Conservation (phyloP, 495 filamentous ascomycete species). For the Penicillium atrosanguineum region DNA sequence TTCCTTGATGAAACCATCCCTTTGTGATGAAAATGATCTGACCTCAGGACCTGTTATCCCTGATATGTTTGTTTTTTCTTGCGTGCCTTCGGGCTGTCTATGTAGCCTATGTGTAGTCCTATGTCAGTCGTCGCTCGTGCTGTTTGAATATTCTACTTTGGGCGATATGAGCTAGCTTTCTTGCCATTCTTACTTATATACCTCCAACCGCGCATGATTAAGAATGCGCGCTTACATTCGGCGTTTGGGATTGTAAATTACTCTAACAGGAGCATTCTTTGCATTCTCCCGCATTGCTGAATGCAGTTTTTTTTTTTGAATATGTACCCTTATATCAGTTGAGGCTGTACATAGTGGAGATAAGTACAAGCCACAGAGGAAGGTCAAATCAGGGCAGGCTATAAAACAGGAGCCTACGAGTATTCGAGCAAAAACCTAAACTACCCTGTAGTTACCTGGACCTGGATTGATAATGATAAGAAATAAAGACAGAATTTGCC, state of each 20-base stretch:
- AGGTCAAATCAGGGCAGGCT: conserved; percentile 3
- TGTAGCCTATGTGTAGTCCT: conserved; percentile 16
- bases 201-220: conserved; percentile 3
- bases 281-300: neutral
- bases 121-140: neutral
- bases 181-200: conserved; percentile 6
- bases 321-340: neutral
- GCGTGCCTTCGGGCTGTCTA: neutral
- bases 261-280: neutral
- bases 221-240: conserved; percentile 9
- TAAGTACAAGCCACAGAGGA: conserved; percentile 2
- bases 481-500: neutral
- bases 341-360: neutral
- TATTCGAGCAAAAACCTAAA: neutral
- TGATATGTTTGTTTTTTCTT: conserved; percentile 2
- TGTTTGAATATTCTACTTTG: conserved; percentile 12
- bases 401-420: conserved; percentile 9
- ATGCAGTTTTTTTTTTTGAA: neutral
- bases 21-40: conserved; percentile 26
- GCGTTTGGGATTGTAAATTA: conserved; percentile 3
- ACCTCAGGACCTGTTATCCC: conserved; percentile 11
- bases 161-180: neutral
- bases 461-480: no score
- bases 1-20: conserved; percentile 17
- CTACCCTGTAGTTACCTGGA: neutral